These are phyloP conservation scores for Ascochyta clinopodiicola DNA, from an alignment of 2,329 filamentous ascomycete species.

Conservation along the genomic window DNA sequence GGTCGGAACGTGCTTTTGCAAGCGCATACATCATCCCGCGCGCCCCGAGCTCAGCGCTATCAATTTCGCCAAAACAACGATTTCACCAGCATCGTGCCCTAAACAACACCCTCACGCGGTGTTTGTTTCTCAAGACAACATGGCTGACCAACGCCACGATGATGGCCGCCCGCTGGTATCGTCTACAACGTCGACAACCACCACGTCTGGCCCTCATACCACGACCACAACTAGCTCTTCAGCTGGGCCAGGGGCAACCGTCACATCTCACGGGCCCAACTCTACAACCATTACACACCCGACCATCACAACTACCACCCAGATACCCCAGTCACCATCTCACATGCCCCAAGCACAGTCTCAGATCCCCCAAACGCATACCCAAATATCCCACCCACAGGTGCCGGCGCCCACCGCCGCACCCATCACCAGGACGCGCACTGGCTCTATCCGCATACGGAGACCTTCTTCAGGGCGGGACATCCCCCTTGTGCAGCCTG, in stretches of 20 bases:
- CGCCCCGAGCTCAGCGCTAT: slow-evolving; percentile 17
- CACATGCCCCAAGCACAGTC: not conserved
- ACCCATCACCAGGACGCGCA: slow-evolving; percentile 18
- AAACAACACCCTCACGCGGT: slow-evolving; percentile 8
- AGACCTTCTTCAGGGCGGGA: slow-evolving; percentile 21
- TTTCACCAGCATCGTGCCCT: slow-evolving; percentile 5
- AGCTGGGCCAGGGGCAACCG: slow-evolving; percentile 26
- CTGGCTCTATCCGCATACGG: slow-evolving; percentile 40
- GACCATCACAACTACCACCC: slow-evolving; percentile 39
- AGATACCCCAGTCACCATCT: slow-evolving; percentile 11
- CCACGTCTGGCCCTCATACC: slow-evolving; percentile 38
- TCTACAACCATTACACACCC: slow-evolving; percentile 37
- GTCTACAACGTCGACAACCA: slow-evolving; percentile 35
- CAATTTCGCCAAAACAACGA: slow-evolving; percentile 10
- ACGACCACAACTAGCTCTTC: slow-evolving; percentile 37
- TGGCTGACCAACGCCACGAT: slow-evolving; percentile 22
- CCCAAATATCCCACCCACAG: slow-evolving; percentile 11
- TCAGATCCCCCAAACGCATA: not conserved
- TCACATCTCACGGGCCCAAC: slow-evolving; percentile 30
- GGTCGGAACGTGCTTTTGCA: slow-evolving; percentile 23
- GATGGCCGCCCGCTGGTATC: slow-evolving; percentile 17
- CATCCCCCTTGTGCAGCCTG: slow-evolving; percentile 5
- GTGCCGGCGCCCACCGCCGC: slow-evolving; percentile 17
- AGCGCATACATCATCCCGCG: slow-evolving; percentile 20
- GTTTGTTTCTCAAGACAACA: slow-evolving; percentile 11